Base-by-base conservation (phyloP, 2,329 filamentous ascomycete species). In the Aspergillus sp. region DNA sequence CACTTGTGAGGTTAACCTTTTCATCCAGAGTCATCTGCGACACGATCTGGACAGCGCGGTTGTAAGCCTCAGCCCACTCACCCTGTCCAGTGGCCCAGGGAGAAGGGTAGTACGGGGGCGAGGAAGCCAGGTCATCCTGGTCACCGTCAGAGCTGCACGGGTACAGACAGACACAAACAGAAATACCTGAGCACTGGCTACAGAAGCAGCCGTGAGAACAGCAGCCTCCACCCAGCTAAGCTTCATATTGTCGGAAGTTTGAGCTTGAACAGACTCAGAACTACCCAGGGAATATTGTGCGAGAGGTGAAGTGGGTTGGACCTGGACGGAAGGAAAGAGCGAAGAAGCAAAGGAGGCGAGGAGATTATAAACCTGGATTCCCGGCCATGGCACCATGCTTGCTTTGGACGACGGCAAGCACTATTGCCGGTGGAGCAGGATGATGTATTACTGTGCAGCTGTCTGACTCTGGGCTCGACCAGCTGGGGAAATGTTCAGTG, bases 1-100 rank as follows among this genome's bases (percentile, higher is more conserved):
- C 94, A 0, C 93, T 97, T 3, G 94, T 98, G 66, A 99, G 76
- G 76, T 98, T 98, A 77, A 98, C 92, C 81, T 97, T 97, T 77
- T 97, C 93, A 11, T 88, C 74, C 41, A 97, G 83, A 0, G 92
- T 96, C 78, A 97, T 79, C 74, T 93, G 88, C 9, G 89, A 90
- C 50, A 97, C 92, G 71, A 97, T 94, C 3, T 83, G 86, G 68
- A 86, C 87, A 1, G 93, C 93, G 76, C 90, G 89, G 22, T 79
- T 80, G 69, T 96, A 93, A 45, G 92, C 92, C 7, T 87, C 85
- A 57, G 85, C 83, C 93, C 93, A 97, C 49, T 85, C 80, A 11
- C 90, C 91, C 6, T 85, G 76, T 19, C 91, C 89, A 65, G 91
- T 86, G 79, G 90, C 89, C 92, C 93, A 96, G 80, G 93, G 93